Base-by-base conservation (phyloP, 2,329 filamentous ascomycete genomes). In the Hirsutella thompsonii region DNA sequence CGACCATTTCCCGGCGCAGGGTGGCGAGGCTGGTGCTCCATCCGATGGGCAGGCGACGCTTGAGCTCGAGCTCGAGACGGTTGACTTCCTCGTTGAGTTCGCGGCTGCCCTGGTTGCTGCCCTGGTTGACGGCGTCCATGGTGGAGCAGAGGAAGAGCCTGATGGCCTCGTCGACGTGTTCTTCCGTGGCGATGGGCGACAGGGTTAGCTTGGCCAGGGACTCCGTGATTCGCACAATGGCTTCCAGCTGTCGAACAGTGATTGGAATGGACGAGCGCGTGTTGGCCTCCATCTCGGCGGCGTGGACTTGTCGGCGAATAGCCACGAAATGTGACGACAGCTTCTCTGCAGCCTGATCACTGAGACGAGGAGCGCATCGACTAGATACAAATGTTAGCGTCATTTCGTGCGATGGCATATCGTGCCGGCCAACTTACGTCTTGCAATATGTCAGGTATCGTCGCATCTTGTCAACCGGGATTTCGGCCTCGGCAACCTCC, bases 391-490 rank as follows among this genome's bases (percentile, higher is more conserved):
- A 8, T 32, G 45, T 65, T 57, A 68, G 60, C 45, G 30, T 21
- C 18, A 3, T 20, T 38, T 4, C 5, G 16, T 35, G 2, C n/a
- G 13, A 19, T 14, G 0, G 26, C 23, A 11, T 2, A 2, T 18
- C 9, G 11, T 13, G 23, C n/a, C 16, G 18, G 3, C 20, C 11
- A 16, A 71, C 82, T 67, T 67, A 90, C 79, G 86, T 84, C 64
- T 90, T 90, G 74, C 92, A 96, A 64, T 96, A 98, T 52, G 84
- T 93, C 56, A 98, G 83, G 57, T 96, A 98, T 46, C 89, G 80
- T 65, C 88, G 88, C 86, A 98, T 94, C 66, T 94, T 94, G 40
- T 96, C 92, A 2, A 96, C 83, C 0, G 88, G 76, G 38, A 98
- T 89, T 55, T 95, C 90, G 3, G 87, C 82, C 58, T 94, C 85